A percentile compares a stretch with the other conserved stretches of the same genome.
phyloP scores from a whole-genome alignment of 1,284 basidiomycete species.

The Thelephora terrestris region DNA sequence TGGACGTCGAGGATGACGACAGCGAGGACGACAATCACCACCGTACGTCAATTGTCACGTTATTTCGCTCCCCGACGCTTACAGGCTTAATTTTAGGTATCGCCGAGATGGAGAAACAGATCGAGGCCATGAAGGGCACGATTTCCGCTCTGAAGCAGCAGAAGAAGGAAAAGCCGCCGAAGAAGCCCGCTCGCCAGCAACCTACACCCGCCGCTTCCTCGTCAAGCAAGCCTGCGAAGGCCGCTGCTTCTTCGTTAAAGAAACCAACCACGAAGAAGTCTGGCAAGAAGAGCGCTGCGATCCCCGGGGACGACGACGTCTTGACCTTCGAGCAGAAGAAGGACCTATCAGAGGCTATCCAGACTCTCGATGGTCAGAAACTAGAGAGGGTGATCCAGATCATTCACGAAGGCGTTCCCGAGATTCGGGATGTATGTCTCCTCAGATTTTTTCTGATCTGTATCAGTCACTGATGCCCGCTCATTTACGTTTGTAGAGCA shows the following conservation, averaged over 20 bases:
- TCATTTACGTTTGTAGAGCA: slow-evolving; percentile 47
- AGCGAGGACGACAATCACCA: slow-evolving; percentile 25
- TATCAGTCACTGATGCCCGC: slow-evolving; percentile 5
- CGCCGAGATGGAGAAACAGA: slow-evolving; percentile 62
- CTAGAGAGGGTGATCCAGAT: slow-evolving; percentile 83
- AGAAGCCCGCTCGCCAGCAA: slow-evolving; percentile 33
- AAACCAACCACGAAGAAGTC: slow-evolving; percentile 39
- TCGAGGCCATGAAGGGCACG: slow-evolving; percentile 59
- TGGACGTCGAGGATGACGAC: slow-evolving; percentile 40
- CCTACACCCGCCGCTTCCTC: slow-evolving; percentile 39
- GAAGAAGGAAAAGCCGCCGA: slow-evolving; percentile 58
- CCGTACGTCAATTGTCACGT: slow-evolving; percentile 6
- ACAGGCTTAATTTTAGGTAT: slow-evolving; percentile 37
- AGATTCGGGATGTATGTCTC: slow-evolving; percentile 76
- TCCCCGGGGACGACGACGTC: slow-evolving; percentile 45
- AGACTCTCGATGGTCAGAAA: slow-evolving; percentile 65
- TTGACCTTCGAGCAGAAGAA: slow-evolving; percentile 93
- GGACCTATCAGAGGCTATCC: slow-evolving; percentile 88
- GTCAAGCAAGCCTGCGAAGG: slow-evolving; percentile 45
- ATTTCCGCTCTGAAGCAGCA: slow-evolving; percentile 55
- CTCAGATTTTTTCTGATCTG: slow-evolving; percentile 6
- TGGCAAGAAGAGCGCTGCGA: slow-evolving; percentile 21
- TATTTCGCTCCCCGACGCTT: slow-evolving; percentile 8
- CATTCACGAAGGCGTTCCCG: slow-evolving; percentile 83
- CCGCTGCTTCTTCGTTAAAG: slow-evolving; percentile 15